A percentile compares a stretch with the other conserved stretches of the same genome.
phyloP scores from a whole-genome alignment of 805 yeast species.

The Metschnikowia similis region DNA sequence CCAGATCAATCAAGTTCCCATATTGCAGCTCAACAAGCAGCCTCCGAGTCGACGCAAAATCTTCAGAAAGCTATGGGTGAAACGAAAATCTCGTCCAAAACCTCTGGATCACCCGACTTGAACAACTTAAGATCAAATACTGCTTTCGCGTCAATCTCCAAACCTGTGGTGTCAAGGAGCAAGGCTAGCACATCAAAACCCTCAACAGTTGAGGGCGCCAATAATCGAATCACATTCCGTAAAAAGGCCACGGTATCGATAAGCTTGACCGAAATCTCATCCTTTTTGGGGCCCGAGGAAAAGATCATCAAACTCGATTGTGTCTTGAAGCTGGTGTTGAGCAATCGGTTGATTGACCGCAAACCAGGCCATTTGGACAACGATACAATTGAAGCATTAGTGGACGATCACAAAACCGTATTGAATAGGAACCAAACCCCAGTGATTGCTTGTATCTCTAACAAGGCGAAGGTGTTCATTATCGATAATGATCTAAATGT shows the following conservation, averaged over 20 bases:
- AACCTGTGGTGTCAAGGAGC: not conserved
- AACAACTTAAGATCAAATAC: constrained; percentile 18
- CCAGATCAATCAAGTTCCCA: constrained; percentile 6
- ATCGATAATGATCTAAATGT: constrained; percentile 27
- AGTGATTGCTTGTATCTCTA: constrained; percentile 37
- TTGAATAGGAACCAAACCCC: constrained; percentile 23
- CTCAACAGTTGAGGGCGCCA: not conserved
- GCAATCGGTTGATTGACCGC: constrained; percentile 21
- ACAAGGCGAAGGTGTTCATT: constrained; percentile 38
- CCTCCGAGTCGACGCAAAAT: constrained; percentile 2
- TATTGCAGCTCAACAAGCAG: constrained; percentile 14
- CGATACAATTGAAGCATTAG: constrained; percentile 28
- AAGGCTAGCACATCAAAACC: not conserved
- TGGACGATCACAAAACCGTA: constrained; percentile 18
- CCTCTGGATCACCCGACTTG: constrained; percentile 8
- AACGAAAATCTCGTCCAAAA: constrained; percentile 3
- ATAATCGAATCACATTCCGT: not conserved
- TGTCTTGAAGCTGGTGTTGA: constrained; percentile 34
- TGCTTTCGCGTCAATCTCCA: constrained; percentile 17
- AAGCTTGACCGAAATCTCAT: constrained; percentile 32
- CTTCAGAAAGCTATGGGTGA: constrained; percentile 13
- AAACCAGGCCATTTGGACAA: constrained; percentile 21
- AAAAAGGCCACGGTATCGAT: constrained; percentile 12
- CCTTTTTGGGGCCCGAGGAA: constrained; percentile 29
- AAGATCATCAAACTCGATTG: constrained; percentile 39